A percentile compares a stretch with the other conserved stretches of the same genome.
Conservation (phyloP, 1,139 yeast genomes). For the Scheffersomyces illinoinensis region DNA sequence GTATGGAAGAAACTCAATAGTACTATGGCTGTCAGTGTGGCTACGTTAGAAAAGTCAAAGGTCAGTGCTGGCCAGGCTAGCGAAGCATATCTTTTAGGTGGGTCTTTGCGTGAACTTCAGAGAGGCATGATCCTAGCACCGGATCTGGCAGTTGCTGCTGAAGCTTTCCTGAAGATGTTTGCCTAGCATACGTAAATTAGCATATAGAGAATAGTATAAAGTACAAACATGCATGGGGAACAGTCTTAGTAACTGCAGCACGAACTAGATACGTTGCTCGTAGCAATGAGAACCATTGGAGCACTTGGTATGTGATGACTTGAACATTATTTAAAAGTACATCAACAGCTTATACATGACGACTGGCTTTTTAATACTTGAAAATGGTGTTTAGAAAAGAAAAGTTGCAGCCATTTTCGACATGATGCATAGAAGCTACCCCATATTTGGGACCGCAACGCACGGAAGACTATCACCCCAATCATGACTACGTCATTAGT, state of each 20-base stretch:
- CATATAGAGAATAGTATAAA: neutral
- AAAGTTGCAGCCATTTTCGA: neutral
- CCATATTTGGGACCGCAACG: neutral
- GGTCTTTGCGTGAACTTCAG: slow-evolving; percentile 55
- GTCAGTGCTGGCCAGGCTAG: slow-evolving; percentile 56
- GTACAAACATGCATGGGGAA: too few species aligned
- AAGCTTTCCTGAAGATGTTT: neutral
- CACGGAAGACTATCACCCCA: neutral
- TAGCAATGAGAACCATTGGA: neutral
- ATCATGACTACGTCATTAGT: neutral
- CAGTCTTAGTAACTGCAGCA: too few species aligned
- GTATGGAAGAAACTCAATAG: slow-evolving; percentile 68
- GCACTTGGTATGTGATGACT: neutral
- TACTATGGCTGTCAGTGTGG: slow-evolving; percentile 46
- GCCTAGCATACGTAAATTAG: neutral
- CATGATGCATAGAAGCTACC: neutral
- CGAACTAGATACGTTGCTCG: neutral
- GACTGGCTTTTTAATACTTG: neutral
- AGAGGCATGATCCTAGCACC: slow-evolving; percentile 50
- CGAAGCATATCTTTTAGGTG: slow-evolving; percentile 47
- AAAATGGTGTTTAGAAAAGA: neutral
- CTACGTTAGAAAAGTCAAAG: slow-evolving; percentile 50
- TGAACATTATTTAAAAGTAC: too few species aligned
- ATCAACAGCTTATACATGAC: neutral
- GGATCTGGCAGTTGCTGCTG: slow-evolving; percentile 1